These are phyloP conservation scores for Umbelopsis sp. DNA, from an alignment of 371 early-diverging fungal species.

Conservation along the genomic window DNA sequence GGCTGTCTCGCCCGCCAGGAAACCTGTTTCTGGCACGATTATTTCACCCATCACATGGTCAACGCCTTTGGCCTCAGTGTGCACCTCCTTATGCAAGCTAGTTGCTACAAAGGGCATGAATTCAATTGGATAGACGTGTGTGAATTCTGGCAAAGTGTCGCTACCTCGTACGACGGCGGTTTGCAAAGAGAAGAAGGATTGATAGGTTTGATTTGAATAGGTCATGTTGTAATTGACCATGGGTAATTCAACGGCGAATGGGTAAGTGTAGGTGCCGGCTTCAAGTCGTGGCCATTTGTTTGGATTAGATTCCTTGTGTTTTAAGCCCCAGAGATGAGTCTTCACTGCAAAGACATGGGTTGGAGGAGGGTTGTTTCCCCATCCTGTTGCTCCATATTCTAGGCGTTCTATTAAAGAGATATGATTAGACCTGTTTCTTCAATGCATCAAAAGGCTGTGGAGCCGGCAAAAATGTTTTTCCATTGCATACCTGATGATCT, in stretches of 20 bases:
- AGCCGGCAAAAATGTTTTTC: not conserved
- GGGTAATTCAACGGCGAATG: not conserved
- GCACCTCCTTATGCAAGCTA: slow-evolving; percentile 5
- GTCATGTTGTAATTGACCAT: slow-evolving; percentile 10
- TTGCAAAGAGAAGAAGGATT: not conserved
- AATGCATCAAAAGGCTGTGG: too few relatives aligned
- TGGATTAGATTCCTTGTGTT: slow-evolving; percentile 7
- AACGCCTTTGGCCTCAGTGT: slow-evolving; percentile 1
- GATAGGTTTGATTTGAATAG: not conserved
- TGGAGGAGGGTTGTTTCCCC: not conserved
- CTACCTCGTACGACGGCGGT: not conserved
- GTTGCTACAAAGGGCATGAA: slow-evolving; percentile 12
- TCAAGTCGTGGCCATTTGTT: slow-evolving; percentile 8
- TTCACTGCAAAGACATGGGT: slow-evolving; percentile 3
- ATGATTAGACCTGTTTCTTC: not conserved
- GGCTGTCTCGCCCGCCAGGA: slow-evolving; percentile 13
- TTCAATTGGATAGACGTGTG: slow-evolving; percentile 2
- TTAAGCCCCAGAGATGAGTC: slow-evolving; percentile 8
- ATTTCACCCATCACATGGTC: slow-evolving; percentile 14
- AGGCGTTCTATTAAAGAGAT: slow-evolving; percentile 1
- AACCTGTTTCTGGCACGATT: slow-evolving; percentile 12
- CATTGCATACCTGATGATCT: not conserved
- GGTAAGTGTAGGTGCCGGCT: not conserved
- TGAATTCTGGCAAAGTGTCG: not conserved
- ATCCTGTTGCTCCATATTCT: slow-evolving; percentile 7